Percentiles rank a stretch among this genome's conserved stretches.
These are phyloP conservation scores for Senna siamea DNA, from an alignment of 306 rosid genomes.

Conservation along the genomic window DNA sequence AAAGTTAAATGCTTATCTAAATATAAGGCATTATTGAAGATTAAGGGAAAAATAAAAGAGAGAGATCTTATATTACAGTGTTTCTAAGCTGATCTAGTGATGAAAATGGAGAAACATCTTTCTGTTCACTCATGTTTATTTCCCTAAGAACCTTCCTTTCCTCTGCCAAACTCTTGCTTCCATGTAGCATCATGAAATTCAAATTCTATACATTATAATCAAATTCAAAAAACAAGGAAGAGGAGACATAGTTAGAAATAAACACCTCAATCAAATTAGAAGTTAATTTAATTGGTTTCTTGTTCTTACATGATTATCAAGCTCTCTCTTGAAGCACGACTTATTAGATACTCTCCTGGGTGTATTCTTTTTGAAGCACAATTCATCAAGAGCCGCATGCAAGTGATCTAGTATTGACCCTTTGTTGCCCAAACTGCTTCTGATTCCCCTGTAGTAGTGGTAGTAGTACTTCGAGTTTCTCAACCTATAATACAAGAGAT, in stretches of 20 bases:
- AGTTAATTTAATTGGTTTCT: neutral
- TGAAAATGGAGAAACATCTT: neutral
- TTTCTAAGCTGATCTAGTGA: neutral
- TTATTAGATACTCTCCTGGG: neutral
- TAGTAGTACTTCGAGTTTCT: neutral
- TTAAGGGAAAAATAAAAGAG: neutral
- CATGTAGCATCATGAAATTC: constrained; percentile 23
- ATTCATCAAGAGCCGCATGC: neutral
- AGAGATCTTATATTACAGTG: neutral
- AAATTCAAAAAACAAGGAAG: neutral
- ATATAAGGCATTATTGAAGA: neutral
- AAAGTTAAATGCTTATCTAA: neutral
- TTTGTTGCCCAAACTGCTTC: neutral
- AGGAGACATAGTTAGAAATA: neutral
- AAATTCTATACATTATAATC: neutral
- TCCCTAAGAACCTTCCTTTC: neutral
- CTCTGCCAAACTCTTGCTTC: constrained; percentile 3
- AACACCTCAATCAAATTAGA: neutral
- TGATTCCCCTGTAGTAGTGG: neutral
- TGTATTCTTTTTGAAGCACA: neutral
- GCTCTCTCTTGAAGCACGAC: neutral
- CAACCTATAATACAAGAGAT: neutral
- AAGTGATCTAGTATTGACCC: neutral
- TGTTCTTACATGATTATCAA: constrained; percentile 2
- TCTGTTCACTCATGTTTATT: neutral